Percentiles rank a stretch among this genome's conserved stretches.
Evolutionary conservation across 106 monocot genomes (phyloP).

Genomic region (Phalaenopsis aphrodite): DNA sequence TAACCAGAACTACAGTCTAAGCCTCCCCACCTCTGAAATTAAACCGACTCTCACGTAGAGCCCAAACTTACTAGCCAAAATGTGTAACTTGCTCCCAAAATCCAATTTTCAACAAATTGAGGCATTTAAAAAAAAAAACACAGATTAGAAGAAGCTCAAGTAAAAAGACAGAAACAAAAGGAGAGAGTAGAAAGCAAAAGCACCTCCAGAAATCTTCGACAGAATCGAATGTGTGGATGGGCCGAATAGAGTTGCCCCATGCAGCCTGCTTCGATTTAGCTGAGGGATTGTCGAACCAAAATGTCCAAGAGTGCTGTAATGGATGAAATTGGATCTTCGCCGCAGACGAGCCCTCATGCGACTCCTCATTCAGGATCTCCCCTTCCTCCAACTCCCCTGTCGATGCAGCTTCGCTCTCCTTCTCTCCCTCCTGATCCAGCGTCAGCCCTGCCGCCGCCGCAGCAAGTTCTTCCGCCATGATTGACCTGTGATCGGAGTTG

Average conservation of each 20-base stretch:
- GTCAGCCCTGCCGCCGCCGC: no score
- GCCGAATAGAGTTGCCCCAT: constrained; percentile 71
- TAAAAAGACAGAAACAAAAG: no score
- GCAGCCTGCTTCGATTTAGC: constrained; percentile 42
- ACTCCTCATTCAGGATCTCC: constrained; percentile 21
- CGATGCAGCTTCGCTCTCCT: background rate
- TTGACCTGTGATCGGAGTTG: no score
- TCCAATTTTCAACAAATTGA: no score
- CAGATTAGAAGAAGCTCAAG: no score
- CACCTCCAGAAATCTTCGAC: constrained; percentile 91
- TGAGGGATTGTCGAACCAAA: constrained; percentile 82
- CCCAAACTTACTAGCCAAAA: no score
- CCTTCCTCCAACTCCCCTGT: constrained; percentile 26
- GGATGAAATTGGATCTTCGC: constrained; percentile 22
- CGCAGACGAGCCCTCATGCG: background rate
- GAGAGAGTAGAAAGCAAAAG: background rate
- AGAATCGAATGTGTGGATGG: constrained; percentile 66
- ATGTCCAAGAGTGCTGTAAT: constrained; percentile 77
- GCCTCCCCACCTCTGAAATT: no score
- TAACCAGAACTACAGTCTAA: no score
- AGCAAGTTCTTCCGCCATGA: constrained; percentile 2
- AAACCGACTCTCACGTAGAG: no score
- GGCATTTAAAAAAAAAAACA: no score
- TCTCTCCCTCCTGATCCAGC: background rate
- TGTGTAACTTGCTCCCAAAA: no score